Evolutionary conservation across 176 grass and related monocot species (phyloP).

Genomic region (Hordeum marinum): DNA sequence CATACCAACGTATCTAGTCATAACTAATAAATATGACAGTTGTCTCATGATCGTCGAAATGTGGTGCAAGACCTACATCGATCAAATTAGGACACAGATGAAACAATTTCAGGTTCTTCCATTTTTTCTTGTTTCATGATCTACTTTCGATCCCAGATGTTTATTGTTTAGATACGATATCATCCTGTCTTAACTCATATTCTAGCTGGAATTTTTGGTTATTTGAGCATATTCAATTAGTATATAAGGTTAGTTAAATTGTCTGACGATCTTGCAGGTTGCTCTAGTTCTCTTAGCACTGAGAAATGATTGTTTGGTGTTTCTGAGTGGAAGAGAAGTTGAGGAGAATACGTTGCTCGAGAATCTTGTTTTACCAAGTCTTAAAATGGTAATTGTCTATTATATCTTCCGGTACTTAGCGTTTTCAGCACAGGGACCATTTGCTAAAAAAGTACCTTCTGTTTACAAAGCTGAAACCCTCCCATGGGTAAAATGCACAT

Average conservation of each 20-base stretch:
- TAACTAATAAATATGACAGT: not conserved
- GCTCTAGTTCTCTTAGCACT: not conserved
- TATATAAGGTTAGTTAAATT: not conserved
- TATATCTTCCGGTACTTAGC: not conserved
- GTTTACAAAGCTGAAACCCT: not conserved
- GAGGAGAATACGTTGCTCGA: not conserved
- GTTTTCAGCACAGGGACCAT: not conserved
- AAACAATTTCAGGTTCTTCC: slow-evolving; percentile 7
- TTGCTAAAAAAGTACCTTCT: not conserved
- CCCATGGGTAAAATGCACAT: not conserved
- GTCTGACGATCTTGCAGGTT: not conserved
- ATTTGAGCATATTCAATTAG: not conserved
- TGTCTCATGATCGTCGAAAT: not conserved
- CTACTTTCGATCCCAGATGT: not conserved
- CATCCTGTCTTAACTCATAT: not conserved
- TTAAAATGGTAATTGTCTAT: not conserved
- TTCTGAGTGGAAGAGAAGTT: not conserved
- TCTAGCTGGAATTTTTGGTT: not conserved
- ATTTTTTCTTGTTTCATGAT: not conserved
- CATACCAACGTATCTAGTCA: not conserved
- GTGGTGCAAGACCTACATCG: slow-evolving; percentile 1
- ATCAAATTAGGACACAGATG: not conserved
- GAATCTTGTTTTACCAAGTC: not conserved
- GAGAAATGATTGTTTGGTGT: not conserved
- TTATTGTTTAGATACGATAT: not conserved